These are phyloP conservation scores for Ogataea populi-albae DNA, from an alignment of 805 yeast genomes.

Conservation along the genomic window DNA sequence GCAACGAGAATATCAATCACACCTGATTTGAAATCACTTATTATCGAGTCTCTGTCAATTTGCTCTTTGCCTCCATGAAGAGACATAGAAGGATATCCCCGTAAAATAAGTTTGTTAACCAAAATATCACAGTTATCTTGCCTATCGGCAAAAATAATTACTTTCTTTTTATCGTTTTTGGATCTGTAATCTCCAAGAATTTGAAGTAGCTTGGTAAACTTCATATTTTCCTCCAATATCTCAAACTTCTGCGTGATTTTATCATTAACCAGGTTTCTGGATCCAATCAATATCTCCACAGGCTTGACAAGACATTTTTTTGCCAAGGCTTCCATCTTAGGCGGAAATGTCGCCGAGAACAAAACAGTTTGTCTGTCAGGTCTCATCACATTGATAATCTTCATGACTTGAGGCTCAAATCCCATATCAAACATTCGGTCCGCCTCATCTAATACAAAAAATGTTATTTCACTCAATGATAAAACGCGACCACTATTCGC, in stretches of 20 bases:
- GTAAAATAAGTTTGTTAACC: slow-evolving; percentile 46
- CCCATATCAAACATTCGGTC: slow-evolving; percentile 97
- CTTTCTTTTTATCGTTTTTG: slow-evolving; percentile 42
- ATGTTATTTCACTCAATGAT: slow-evolving; percentile 66
- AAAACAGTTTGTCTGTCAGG: slow-evolving; percentile 87
- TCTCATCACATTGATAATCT: slow-evolving; percentile 70
- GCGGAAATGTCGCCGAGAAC: slow-evolving; percentile 93
- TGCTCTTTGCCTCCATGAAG: slow-evolving; percentile 95
- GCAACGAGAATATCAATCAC: slow-evolving; percentile 70
- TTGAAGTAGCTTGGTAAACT: slow-evolving; percentile 53
- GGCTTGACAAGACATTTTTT: slow-evolving; percentile 61
- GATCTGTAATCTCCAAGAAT: slow-evolving; percentile 47
- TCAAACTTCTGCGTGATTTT: slow-evolving; percentile 74
- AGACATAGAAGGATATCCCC: slow-evolving; percentile 59
- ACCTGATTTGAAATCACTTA: slow-evolving; percentile 65
- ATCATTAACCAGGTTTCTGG: slow-evolving; percentile 74
- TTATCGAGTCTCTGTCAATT: slow-evolving; percentile 71
- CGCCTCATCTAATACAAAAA: slow-evolving; percentile 91
- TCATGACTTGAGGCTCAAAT: slow-evolving; percentile 91
- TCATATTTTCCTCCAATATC: slow-evolving; percentile 52
- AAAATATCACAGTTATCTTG: slow-evolving; percentile 83
- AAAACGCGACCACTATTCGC: slow-evolving; percentile 78
- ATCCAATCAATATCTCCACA: slow-evolving; percentile 75
- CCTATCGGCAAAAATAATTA: slow-evolving; percentile 81
- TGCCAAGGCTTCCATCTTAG: slow-evolving; percentile 74